A percentile compares a stretch with the other conserved stretches of the same genome.
Evolutionary conservation across 768 basidiomycete genomes (phyloP).

Genomic region (Rhodotorula kratochvilovae): DNA sequence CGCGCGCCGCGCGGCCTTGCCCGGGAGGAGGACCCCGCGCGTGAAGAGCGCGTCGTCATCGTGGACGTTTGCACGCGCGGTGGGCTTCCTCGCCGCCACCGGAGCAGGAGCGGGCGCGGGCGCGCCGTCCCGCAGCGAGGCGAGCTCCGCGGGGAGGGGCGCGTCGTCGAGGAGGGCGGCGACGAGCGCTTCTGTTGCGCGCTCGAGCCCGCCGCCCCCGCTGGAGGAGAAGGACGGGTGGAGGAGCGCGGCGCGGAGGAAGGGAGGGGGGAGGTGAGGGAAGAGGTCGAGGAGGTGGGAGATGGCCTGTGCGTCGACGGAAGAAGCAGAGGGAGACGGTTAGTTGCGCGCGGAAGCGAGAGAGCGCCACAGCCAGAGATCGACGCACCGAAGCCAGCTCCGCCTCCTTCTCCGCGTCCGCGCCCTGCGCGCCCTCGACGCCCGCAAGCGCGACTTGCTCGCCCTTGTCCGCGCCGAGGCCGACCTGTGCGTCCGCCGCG

Average conservation of each 20-base stretch:
- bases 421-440: not conserved
- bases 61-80: conserved; percentile 66
- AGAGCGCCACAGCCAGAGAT: not conserved
- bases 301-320: conserved; percentile 45
- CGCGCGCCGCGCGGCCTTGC: not conserved
- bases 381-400: conserved; percentile 8
- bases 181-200: conserved; percentile 61
- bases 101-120: conserved; percentile 27
- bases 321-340: not conserved
- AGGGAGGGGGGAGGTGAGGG: conserved; percentile 58
- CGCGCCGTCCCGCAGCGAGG: not conserved
- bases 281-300: conserved; percentile 72
- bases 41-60: conserved; percentile 66
- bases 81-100: conserved; percentile 24
- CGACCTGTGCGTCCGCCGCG: not conserved
- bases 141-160: conserved; percentile 53
- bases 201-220: conserved; percentile 49
- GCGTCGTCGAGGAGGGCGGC: conserved; percentile 67
- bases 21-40: conserved; percentile 4
- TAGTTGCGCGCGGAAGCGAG: not conserved
- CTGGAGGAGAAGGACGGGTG: conserved; percentile 32
- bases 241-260: conserved; percentile 50
- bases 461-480: not conserved
- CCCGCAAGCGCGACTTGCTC: not conserved
- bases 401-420: conserved; percentile 1